Conservation (phyloP, 2,329 filamentous ascomycete genomes). For the Pseudogymnoascus sp. region DNA sequence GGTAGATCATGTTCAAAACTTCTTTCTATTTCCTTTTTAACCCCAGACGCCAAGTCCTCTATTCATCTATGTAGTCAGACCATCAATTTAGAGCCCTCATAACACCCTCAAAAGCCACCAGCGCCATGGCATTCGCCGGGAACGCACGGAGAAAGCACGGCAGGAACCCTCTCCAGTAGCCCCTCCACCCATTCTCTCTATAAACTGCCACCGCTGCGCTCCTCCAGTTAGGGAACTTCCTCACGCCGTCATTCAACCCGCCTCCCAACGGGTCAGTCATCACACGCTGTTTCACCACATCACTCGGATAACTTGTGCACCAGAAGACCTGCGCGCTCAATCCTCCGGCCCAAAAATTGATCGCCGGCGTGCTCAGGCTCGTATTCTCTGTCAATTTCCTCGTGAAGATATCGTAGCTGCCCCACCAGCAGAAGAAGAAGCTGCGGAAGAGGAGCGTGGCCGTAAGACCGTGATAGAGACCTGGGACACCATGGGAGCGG, state of each 20-base stretch:
- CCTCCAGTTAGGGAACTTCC: constrained; percentile 67
- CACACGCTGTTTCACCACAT: constrained; percentile 91
- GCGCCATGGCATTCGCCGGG: constrained; percentile 87
- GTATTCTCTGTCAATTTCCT: constrained; percentile 60
- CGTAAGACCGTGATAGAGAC: constrained; percentile 76
- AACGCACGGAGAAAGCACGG: constrained; percentile 92
- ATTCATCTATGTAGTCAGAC: neutral
- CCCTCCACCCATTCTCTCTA: constrained; percentile 64
- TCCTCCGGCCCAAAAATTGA: constrained; percentile 97
- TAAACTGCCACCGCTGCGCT: constrained; percentile 74
- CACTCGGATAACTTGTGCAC: constrained; percentile 83
- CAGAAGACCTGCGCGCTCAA: constrained; percentile 91
- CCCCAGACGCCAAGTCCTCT: neutral
- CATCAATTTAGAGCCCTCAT: constrained; percentile 59
- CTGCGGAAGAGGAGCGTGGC: constrained; percentile 83
- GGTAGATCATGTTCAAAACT: neutral
- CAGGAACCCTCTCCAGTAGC: constrained; percentile 88
- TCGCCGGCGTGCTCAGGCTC: constrained; percentile 61
- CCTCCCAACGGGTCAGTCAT: constrained; percentile 91
- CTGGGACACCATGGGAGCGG: constrained; percentile 63
- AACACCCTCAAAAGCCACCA: constrained; percentile 88
- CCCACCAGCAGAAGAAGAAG: constrained; percentile 99
- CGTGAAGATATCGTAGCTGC: constrained; percentile 82
- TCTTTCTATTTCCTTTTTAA: neutral
- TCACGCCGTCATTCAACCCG: constrained; percentile 55